Evolutionary conservation across 1,284 basidiomycete species (phyloP).

Genomic region (Heterobasidion annosum): DNA sequence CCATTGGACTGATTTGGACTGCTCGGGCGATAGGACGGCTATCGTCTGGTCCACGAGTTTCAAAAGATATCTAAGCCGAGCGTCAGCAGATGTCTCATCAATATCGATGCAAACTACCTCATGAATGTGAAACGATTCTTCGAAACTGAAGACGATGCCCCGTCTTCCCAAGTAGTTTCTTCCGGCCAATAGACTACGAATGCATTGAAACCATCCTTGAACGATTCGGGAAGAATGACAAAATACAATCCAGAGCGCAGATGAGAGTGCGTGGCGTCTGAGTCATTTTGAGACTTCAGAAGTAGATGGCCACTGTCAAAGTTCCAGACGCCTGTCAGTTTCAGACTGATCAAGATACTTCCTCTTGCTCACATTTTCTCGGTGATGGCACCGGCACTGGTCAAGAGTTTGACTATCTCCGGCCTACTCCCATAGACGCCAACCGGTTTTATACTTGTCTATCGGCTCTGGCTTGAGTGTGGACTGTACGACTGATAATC

Average conservation of each 20-base stretch:
- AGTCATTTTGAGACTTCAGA: too few relatives aligned
- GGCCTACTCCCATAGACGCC: neutral
- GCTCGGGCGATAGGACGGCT: constrained; percentile 23
- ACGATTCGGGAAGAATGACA: neutral
- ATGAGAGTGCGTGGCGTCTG: too few relatives aligned
- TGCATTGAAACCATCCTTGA: neutral
- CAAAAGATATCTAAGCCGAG: constrained; percentile 36
- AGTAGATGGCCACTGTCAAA: too few relatives aligned
- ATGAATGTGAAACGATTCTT: constrained; percentile 54
- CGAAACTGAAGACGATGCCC: constrained; percentile 30
- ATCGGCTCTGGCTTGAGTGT: too few relatives aligned
- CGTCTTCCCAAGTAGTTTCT: constrained; percentile 49
- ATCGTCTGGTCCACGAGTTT: constrained; percentile 46
- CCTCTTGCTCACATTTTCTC: too few relatives aligned
- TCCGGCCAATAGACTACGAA: constrained; percentile 57
- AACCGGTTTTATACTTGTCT: neutral
- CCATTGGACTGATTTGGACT: neutral
- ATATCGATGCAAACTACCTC: constrained; percentile 33
- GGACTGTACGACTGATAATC: too few relatives aligned
- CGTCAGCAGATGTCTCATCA: too few relatives aligned
- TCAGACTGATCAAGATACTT: neutral
- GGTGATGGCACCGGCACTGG: neutral
- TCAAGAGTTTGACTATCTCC: neutral
- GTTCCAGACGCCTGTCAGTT: neutral
- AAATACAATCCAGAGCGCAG: too few relatives aligned